Evolutionary conservation across 495 filamentous ascomycete species (phyloP), one percentile per base, ranked within the genome.

Genomic region (Clohesyomyces aquaticus): DNA sequence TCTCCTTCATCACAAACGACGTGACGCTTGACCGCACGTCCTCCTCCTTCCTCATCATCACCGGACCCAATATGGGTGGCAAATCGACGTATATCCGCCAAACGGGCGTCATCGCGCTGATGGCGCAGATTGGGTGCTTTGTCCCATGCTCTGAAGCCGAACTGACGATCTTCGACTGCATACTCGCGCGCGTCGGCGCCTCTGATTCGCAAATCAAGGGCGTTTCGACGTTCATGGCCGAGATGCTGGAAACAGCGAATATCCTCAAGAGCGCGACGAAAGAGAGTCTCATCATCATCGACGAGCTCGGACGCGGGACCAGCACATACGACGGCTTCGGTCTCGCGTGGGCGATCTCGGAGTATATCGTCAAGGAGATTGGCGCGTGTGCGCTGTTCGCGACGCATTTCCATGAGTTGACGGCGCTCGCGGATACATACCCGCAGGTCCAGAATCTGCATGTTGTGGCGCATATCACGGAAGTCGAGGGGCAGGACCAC

Each of bases 281-380:
- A 8, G 94, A 98, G 70, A 93, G 88, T 4, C 81, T 99, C 53
- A 96, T 99, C 73, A 96, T 99, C 76, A 96, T 98, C 69, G 95
- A 99, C 77, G 94, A 99, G 77, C 86, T 99, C n/a, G 94, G 94
- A 26, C 89, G 94, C 59, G 94, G 94, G 53, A 99, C 94, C 1
- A 96, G 91, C 63, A 99, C 95, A 0, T 99, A 99, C 75, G 95
- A 99, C 76, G 94, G 94, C 4, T 99, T 99, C 73, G 94, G 94
- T 27, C 85, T 98, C 25, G 94, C 94, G 0, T 98, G 94, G 94
- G 94, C 94, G 51, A 99, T 99, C 63, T 95, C 91, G 6, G 94
- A 99, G 75, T 90, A 98, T 73, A 98, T 99, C 62, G 83, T 99
- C 71, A 91, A 88, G 55, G 91, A 97, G 72, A 96, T 99, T 56